Base-by-base conservation (phyloP, 2,329 filamentous ascomycete genomes). In the Xylaria sp. region DNA sequence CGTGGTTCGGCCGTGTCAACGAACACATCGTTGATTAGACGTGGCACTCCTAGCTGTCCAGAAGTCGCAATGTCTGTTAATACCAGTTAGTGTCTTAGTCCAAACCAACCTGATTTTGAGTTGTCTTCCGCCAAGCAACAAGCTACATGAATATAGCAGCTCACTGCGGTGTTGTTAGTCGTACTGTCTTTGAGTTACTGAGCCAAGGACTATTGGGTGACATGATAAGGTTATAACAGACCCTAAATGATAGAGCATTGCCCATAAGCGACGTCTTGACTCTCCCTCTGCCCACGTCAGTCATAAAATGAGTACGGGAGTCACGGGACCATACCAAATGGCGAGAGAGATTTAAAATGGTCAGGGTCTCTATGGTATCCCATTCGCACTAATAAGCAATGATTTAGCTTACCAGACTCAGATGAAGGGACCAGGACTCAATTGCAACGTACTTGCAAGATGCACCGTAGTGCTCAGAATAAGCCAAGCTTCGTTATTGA, bases 251-350 rank as follows among this genome's bases (percentile, higher is more conserved):
- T 76, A 77, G 1, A 84, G 76, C 18, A 79, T 75, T 21, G 78
- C 74, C 83, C 83, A 86, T 0, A 80, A 67, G 9, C 84, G 77
- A 21, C 84, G 78, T 37, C 84, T 73, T 78, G 85, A 83, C 71
- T 85, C 84, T 8, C 81, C 81, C 60, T 69, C 69, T 71, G 25
- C 48, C 29, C 23, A 42, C 8, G 12, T 71, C 10, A 71, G 69
- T 23, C 10, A 12, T 27, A 32, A 27, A n/a, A n/a, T 21, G n/a
- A 47, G 21, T 12, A 2, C 37, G 13, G 10, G 29, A 47, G 18
- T 32, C 5, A 2, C 23, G n/a, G 21, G 25, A 64, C 62, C 51
- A 50, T 69, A n/a, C 81, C 74, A 60, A 84, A 82, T 0, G 79
- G 75, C 0, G 80, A 77, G 25, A 85, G 79, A n/a, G 75, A 76